A percentile compares a stretch with the other conserved stretches of the same genome.
Evolutionary conservation across 2,329 filamentous ascomycete species (phyloP).

Genomic region (Lasiodiplodia sp.): DNA sequence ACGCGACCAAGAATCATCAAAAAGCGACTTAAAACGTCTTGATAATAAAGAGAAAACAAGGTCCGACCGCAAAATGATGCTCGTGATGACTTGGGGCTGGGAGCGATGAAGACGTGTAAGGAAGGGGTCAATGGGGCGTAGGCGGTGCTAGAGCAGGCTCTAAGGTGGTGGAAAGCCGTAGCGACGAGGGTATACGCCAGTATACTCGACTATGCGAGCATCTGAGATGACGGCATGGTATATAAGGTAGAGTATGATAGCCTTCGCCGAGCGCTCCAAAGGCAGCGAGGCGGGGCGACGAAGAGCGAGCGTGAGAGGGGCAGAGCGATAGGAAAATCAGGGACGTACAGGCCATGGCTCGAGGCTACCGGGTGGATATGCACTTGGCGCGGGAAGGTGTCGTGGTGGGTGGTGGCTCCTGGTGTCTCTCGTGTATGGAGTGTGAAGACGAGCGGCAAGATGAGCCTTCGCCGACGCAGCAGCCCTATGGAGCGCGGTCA

Average conservation of each 20-base stretch:
- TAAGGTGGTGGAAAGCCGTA: conserved; percentile 33
- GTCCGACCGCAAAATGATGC: conserved; percentile 49
- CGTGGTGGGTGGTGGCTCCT: conserved; percentile 28
- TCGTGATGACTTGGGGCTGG: conserved; percentile 40
- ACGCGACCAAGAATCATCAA: conserved; percentile 53
- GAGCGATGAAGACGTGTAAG: conserved; percentile 39
- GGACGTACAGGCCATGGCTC: conserved; percentile 67
- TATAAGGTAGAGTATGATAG: conserved; percentile 45
- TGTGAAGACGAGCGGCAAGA: conserved; percentile 27
- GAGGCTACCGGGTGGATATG: conserved; percentile 47
- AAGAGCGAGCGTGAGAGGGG: conserved; percentile 33
- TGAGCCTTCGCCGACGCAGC: conserved; percentile 17
- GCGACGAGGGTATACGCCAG: conserved; percentile 29
- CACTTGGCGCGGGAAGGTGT: conserved; percentile 21
- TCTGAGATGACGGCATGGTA: conserved; percentile 42
- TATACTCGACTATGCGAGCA: conserved; percentile 16
- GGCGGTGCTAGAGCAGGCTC: conserved; percentile 30
- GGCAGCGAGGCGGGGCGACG: conserved; percentile 33
- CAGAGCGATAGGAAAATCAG: conserved; percentile 43
- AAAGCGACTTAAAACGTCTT: conserved; percentile 40
- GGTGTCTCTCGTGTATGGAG: conserved; percentile 28
- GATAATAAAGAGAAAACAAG: conserved; percentile 41
- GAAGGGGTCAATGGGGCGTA: conserved; percentile 35
- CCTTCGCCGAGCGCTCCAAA: conserved; percentile 40
- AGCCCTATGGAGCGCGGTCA: conserved; percentile 25